Percentiles rank a stretch among this genome's conserved stretches.
Conservation (phyloP, 331 rosid genomes). For the Dryas integrifolia region DNA sequence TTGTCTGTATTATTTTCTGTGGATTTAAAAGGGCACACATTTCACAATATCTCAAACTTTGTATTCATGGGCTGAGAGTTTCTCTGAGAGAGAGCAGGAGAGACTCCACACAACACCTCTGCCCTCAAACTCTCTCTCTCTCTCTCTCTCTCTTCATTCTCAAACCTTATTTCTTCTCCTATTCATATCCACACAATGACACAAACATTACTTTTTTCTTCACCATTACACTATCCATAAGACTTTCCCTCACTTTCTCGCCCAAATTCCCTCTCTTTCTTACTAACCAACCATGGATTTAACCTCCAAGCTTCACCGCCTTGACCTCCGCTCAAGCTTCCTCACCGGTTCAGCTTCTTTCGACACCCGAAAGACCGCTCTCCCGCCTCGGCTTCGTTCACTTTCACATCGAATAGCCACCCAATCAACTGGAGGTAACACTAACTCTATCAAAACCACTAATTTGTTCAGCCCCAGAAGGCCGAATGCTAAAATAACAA, state of each 20-base stretch:
- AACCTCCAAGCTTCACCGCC: conserved; percentile 54
- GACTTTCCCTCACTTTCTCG: background rate
- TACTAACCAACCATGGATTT: conserved; percentile 49
- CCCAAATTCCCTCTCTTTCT: conserved; percentile 7
- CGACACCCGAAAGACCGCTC: conserved; percentile 41
- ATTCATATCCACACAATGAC: background rate
- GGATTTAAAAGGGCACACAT: no score
- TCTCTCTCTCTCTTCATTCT: background rate
- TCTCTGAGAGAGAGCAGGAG: background rate
- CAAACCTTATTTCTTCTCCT: background rate
- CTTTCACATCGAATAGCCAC: conserved; percentile 18
- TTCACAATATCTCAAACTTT: no score
- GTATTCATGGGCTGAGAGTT: no score
- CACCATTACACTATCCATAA: background rate
- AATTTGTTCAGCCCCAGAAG: conserved; percentile 25
- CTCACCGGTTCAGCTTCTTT: conserved; percentile 51
- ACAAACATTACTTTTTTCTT: background rate
- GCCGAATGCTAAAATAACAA: conserved; percentile 23
- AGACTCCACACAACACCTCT: background rate
- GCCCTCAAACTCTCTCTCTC: no score
- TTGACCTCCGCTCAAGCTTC: conserved; percentile 57
- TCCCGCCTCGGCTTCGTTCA: conserved; percentile 27
- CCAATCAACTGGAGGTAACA: conserved; percentile 27
- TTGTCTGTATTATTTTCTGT: no score
- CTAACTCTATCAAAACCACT: conserved; percentile 30